Conservation (phyloP, 768 basidiomycete species). For the Hericium coralloides region DNA sequence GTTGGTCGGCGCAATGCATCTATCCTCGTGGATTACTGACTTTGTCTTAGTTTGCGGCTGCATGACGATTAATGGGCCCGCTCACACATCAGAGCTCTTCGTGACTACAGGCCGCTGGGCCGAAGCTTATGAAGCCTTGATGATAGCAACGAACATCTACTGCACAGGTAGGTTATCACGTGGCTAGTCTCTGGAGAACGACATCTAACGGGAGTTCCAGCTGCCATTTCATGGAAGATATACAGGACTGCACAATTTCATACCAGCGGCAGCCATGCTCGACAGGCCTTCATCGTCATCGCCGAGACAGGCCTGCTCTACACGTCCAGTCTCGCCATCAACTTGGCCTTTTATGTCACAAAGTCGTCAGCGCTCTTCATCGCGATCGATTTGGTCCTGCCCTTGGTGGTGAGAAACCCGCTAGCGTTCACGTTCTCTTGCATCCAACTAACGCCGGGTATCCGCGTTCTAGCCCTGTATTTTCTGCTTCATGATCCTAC, state of each 20-base stretch:
- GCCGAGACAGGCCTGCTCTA: background rate
- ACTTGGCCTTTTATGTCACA: background rate
- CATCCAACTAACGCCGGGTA: background rate
- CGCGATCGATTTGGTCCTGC: background rate
- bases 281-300: background rate
- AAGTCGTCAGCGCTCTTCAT: background rate
- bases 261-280: background rate
- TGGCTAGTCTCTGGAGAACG: background rate
- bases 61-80: background rate
- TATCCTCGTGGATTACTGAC: background rate
- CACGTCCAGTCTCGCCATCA: background rate
- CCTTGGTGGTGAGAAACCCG: background rate
- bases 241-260: background rate
- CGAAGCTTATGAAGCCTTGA: background rate
- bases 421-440: background rate
- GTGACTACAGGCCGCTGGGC: background rate
- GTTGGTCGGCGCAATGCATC: background rate
- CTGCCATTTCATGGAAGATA: background rate
- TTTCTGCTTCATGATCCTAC: background rate
- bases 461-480: background rate
- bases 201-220: background rate
- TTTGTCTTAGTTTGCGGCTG: background rate
- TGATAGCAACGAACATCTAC: background rate
- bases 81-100: background rate
- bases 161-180: background rate